phyloP scores from a whole-genome alignment of 2,329 filamentous ascomycete genomes.

The Cladophialophora psammophila region DNA sequence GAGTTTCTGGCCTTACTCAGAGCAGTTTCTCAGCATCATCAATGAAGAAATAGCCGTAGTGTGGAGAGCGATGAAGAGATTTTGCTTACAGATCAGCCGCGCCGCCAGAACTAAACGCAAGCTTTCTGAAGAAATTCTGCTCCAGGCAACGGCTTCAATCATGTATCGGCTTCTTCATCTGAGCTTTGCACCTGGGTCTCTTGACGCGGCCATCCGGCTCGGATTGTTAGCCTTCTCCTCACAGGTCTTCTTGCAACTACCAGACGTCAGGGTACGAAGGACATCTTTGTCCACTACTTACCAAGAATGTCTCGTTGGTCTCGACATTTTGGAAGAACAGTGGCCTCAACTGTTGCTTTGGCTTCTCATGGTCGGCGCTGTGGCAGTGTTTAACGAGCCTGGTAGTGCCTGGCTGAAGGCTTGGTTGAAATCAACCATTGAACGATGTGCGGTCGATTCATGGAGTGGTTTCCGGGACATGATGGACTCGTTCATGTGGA shows the following conservation, averaged over 20 bases:
- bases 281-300: slow-evolving; percentile 34
- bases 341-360: slow-evolving; percentile 32
- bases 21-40: slow-evolving; percentile 27
- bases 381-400: slow-evolving; percentile 23
- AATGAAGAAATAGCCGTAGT: slow-evolving; percentile 36
- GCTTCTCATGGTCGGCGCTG: slow-evolving; percentile 37
- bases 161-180: slow-evolving; percentile 53
- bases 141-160: slow-evolving; percentile 49
- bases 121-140: slow-evolving; percentile 39
- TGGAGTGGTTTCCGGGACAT: slow-evolving; percentile 38
- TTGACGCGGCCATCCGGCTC: slow-evolving; percentile 50
- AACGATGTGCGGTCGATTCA: slow-evolving; percentile 16
- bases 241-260: slow-evolving; percentile 51
- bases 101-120: slow-evolving; percentile 36
- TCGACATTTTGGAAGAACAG: slow-evolving; percentile 7
- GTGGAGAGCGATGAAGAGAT: slow-evolving; percentile 40
- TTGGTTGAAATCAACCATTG: slow-evolving; percentile 9
- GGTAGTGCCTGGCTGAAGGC: slow-evolving; percentile 26
- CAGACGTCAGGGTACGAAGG: slow-evolving; percentile 40
- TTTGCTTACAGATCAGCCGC: slow-evolving; percentile 40
- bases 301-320: slow-evolving; percentile 29
- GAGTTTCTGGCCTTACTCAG: neutral
- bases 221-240: slow-evolving; percentile 51
- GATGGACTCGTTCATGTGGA: slow-evolving; percentile 45
- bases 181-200: slow-evolving; percentile 41